Evolutionary conservation across 2,329 filamentous ascomycete species (phyloP).

Genomic region (Blastomyces percursus): DNA sequence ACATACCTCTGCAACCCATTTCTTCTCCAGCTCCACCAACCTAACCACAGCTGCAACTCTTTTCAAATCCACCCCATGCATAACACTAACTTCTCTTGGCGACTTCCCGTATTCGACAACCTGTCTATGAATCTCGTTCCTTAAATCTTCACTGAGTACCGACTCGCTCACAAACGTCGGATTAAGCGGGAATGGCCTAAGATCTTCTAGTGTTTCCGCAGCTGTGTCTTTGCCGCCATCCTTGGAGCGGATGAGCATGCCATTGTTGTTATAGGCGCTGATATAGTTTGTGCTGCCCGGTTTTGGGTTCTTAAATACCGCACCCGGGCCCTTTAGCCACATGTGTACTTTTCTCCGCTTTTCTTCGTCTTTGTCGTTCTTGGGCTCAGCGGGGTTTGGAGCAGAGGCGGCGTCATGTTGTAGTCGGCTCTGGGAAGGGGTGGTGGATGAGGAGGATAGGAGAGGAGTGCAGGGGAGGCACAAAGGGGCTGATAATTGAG

Average conservation of each 20-base stretch:
- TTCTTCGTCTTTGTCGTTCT: background rate
- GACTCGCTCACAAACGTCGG: conserved; percentile 56
- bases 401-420: background rate
- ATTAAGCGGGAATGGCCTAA: conserved; percentile 64
- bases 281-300: conserved; percentile 46
- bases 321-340: conserved; percentile 49
- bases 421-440: background rate
- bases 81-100: conserved; percentile 64
- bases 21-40: conserved; percentile 74
- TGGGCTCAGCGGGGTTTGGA: background rate
- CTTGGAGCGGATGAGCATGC: conserved; percentile 38
- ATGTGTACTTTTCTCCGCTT: conserved; percentile 26
- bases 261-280: conserved; percentile 41
- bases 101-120: conserved; percentile 56
- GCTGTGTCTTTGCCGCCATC: conserved; percentile 19
- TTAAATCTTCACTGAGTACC: conserved; percentile 61
- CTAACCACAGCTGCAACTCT: conserved; percentile 76
- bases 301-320: conserved; percentile 38
- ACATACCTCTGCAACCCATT: conserved; percentile 65
- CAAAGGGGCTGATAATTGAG: conserved; percentile 19
- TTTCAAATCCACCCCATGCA: conserved; percentile 68
- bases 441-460: conserved; percentile 16
- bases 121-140: conserved; percentile 61
- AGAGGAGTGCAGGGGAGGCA: conserved; percentile 11
- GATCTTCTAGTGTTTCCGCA: conserved; percentile 5